Base-by-base conservation (phyloP, 2,329 filamentous ascomycete species). In the Colletotrichum tabaci region DNA sequence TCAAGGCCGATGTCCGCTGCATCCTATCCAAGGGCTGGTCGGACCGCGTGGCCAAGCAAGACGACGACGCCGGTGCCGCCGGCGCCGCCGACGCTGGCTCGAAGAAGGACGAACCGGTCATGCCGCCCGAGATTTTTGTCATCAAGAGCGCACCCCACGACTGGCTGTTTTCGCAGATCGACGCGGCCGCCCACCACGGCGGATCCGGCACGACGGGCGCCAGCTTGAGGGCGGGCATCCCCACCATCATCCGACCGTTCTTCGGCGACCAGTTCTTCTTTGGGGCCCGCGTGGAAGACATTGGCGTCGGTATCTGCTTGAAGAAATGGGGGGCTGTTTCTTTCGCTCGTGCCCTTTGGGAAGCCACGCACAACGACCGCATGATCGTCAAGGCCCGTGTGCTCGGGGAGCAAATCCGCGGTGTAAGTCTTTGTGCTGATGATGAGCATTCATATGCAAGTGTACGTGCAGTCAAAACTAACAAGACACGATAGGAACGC, bases 181-280 rank as follows among this genome's bases (percentile, higher is more conserved):
- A 99, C 78, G 96, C 96, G 5, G 96, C 94, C 3, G 94, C 94
- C 9, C 96, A 99, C 79, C 96, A 99, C 78, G 96, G 96, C 58
- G 96, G 96, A 6, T 94, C 95, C 5, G 96, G 96, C 2, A 99
- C 96, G 0, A 99, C 96, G 0, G 96, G 96, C 2, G 96, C 96
- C 0, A 97, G 94, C 80, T 85, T 99, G 60, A 89, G 96, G 63
- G 95, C 95, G 0, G 96, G 96, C 2, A 90, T 98, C 6, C 96
- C 96, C 0, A 98, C 96, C 0, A 95, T 99, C 74, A 93, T 98
- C 79, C 94, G 96, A 73, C 96, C 96, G 0, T 99, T 98, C 85
- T 99, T 99, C 79, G 96, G 96, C 6, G 96, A 99, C 77, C 96
- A 99, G 79, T 98, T 93, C 86, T 99, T 99, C 86, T 98, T 97